Conservation (phyloP, 2,329 filamentous ascomycete species). For the Aspergillus amoenus region DNA sequence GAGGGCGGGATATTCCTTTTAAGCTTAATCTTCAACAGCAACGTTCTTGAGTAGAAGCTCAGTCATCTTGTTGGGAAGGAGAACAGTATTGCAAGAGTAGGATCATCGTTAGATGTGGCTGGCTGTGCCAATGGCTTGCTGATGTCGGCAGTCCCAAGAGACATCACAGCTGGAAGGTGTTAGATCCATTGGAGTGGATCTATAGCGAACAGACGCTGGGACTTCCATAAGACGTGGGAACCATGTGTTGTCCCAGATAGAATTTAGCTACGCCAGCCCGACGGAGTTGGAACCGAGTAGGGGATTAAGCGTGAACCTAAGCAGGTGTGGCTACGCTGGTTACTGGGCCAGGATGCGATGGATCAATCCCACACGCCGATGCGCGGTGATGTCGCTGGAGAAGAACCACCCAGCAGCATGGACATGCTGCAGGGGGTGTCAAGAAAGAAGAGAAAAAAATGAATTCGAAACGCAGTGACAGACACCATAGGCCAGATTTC, state of each 20-base stretch:
- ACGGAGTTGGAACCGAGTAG: constrained; percentile 5
- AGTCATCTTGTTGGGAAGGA: constrained; percentile 10
- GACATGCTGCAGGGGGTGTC: constrained; percentile 6
- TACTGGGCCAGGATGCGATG: neutral
- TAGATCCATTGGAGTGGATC: constrained; percentile 31
- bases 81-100: constrained; percentile 18
- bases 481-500: neutral
- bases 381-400: constrained; percentile 9
- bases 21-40: constrained; percentile 19
- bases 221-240: constrained; percentile 14
- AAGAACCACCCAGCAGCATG: constrained; percentile 1
- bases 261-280: constrained; percentile 5
- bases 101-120: constrained; percentile 29
- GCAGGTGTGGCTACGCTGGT: constrained; percentile 17
- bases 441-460: constrained; percentile 5
- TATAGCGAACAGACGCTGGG: constrained; percentile 10
- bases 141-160: constrained; percentile 18
- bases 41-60: constrained; percentile 4
- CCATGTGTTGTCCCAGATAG: constrained; percentile 15
- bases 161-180: constrained; percentile 25
- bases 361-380: neutral
- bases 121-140: constrained; percentile 31
- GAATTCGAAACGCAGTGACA: neutral
- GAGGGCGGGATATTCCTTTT: constrained; percentile 25
- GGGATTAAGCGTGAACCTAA: constrained; percentile 16